Base-by-base conservation (phyloP, 176 grass and related monocot species). In the Avena sativa region DNA sequence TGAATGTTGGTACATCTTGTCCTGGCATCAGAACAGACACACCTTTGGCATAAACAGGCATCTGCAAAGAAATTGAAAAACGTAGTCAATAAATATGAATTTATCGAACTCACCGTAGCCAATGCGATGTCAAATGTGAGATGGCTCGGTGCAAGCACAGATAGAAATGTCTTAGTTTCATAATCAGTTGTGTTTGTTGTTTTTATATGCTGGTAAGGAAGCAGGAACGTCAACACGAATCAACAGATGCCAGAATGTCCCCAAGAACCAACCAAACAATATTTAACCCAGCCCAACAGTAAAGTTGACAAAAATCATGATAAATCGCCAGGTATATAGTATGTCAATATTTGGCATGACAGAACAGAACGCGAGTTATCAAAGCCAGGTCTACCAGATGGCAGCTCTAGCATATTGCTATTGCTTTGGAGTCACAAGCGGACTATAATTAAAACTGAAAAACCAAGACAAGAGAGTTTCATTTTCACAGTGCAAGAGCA, bases 11-110 rank as follows among this genome's bases (percentile, higher is more conserved):
- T 64, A 96, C 57, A 58, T 88, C 63, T 55, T 98, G 90, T 20
- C 97, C 97, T 21, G 97, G 97, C 97, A 98, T 98, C 79, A 98
- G 34, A 25, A 98, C 97, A 3, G 94, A 96, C 36, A 98, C 92
- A 19, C 86, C 97, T 89, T 91, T 94, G 44, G 94, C 86, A 73
- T 98, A 98, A 16, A 98, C 82, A 32, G 97, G 83, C 86, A 92
- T 94, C 97, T 98, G 92, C 63, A 85, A 89, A 51, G 9, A n/a
- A 76, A 23, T 82, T 28, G 25, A 81, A 55, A 25, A 15, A 49
- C 53, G 2, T 13, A 43, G 12, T 84, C 81, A 78, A 34, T 25
- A 20, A 36, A n/a, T 8, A 64, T 72, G 66, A 43, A 71, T 61
- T 0, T 26, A 51, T 12, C 66, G 21, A 81, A 56, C 19, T 52